These are phyloP conservation scores for Penicillium glabrum DNA, from an alignment of 2,329 filamentous ascomycete genomes.

Conservation along the genomic window DNA sequence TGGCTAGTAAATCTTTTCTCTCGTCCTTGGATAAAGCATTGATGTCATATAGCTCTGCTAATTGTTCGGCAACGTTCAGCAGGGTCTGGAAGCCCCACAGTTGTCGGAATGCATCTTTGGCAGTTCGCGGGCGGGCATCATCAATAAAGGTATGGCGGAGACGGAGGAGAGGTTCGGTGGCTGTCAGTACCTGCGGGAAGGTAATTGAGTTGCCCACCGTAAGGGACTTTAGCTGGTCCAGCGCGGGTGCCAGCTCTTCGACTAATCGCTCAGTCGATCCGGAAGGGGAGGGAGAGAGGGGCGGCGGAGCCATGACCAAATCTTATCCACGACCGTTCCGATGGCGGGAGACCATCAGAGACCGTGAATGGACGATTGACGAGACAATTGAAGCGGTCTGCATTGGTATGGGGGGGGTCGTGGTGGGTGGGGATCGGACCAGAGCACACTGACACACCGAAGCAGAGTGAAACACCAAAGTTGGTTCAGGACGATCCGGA, in stretches of 20 bases:
- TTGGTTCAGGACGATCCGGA: not conserved
- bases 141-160: constrained; percentile 66
- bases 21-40: constrained; percentile 59
- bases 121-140: constrained; percentile 47
- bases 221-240: constrained; percentile 38
- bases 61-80: constrained; percentile 66
- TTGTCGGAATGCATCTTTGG: constrained; percentile 80
- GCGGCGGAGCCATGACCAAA: constrained; percentile 32
- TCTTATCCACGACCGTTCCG: constrained; percentile 34
- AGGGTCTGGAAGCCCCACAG: constrained; percentile 75
- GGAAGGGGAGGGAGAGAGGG: constrained; percentile 29
- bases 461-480: not conserved
- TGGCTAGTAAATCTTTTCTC: constrained; percentile 67
- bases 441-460: constrained; percentile 4
- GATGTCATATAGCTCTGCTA: constrained; percentile 71
- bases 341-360: constrained; percentile 34
- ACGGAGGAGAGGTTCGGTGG: constrained; percentile 60
- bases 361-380: constrained; percentile 33
- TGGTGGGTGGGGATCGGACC: constrained; percentile 13
- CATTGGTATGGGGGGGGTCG: constrained; percentile 31
- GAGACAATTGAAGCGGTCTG: constrained; percentile 31
- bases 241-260: constrained; percentile 38
- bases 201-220: constrained; percentile 30
- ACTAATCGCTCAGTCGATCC: constrained; percentile 36
- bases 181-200: constrained; percentile 37